Base-by-base conservation (phyloP, 139 green algal genomes). In the Chlorella sp. region DNA sequence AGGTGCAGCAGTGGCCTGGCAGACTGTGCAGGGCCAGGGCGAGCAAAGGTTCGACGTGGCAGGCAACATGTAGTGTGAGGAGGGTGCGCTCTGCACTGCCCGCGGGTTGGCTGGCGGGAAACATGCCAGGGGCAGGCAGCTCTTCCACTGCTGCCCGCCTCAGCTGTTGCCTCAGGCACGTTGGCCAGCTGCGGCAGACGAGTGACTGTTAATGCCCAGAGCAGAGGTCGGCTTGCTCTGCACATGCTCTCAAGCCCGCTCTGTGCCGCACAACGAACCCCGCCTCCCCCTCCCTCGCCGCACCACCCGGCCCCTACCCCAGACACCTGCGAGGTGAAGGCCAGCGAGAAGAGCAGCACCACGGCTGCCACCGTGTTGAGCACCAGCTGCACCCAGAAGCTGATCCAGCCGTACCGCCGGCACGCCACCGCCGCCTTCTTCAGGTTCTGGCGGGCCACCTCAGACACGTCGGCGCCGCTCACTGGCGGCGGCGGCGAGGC, bases 371-470 rank as follows among this genome's bases (percentile, higher is more conserved):
- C 95, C 0, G 97, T 93, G 53, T 93, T 97, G 64, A 99, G 93
- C 0, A 97, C 94, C 30, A 99, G 94, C 95, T 99, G 98, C 37
- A 95, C 92, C 98, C 98, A 99, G 91, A 99, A 99, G 84, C 92
- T 94, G 53, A 98, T 90, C 97, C 97, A 99, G 19, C 97, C 97
- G 75, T 96, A 97, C 11, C 93, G 92, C 61, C 88, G 75, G 86
- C 89, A 93, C 24, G 90, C 86, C 26, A 88, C 88, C 30, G 93
- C 91, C 40, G 94, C 93, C 11, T 76, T 89, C 39, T 83, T 71
- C 39, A 96, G 80, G 71, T 91, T 91, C 68, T 91, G 83, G 53
- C 90, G 88, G 30, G 93, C 93, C 26, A 90, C 88, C 80, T 96
- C 93, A 0, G 89, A 89, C 53, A 95, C 71, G 34, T 66, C 76